These are phyloP conservation scores for Monascus purpureus DNA, from an alignment of 495 filamentous ascomycete species.

Conservation along the genomic window DNA sequence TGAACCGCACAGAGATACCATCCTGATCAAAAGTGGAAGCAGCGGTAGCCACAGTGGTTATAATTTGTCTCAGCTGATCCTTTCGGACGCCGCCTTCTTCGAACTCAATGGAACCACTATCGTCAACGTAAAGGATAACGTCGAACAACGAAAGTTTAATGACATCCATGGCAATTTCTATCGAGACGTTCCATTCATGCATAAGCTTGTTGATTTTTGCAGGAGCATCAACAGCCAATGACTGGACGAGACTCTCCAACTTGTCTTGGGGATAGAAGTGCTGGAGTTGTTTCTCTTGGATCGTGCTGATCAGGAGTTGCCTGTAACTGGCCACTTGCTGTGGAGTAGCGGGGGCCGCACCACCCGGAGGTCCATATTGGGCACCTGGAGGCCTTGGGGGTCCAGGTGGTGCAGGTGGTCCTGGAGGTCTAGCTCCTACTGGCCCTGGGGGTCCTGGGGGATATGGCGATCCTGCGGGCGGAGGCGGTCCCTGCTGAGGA, in stretches of 20 bases:
- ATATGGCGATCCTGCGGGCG: constrained; percentile 17
- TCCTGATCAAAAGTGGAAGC: constrained; percentile 58
- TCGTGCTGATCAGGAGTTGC: constrained; percentile 34
- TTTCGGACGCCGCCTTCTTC: constrained; percentile 52
- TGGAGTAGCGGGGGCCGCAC: constrained; percentile 23
- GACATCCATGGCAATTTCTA: constrained; percentile 52
- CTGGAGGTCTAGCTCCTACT: neutral
- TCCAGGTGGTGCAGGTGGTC: constrained; percentile 8
- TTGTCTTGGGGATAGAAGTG: constrained; percentile 38
- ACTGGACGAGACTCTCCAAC: constrained; percentile 23
- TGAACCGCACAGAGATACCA: constrained; percentile 56
- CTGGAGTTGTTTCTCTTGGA: constrained; percentile 45
- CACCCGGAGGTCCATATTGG: constrained; percentile 15
- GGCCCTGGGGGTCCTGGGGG: constrained; percentile 4
- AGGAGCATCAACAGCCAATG: constrained; percentile 28
- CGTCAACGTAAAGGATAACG: constrained; percentile 55
- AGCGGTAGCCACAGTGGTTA: constrained; percentile 46
- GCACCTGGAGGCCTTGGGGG: constrained; percentile 12
- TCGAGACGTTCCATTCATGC: constrained; percentile 40
- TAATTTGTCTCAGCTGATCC: constrained; percentile 48
- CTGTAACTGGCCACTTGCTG: constrained; percentile 39
- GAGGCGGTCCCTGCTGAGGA: constrained; percentile 15
- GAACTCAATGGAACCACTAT: constrained; percentile 59
- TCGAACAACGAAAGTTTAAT: constrained; percentile 55
- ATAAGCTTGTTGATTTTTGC: constrained; percentile 36